These are phyloP conservation scores for Hyaloperonospora brassicae DNA, from an alignment of 352 stramenopile species.

Conservation along the genomic window DNA sequence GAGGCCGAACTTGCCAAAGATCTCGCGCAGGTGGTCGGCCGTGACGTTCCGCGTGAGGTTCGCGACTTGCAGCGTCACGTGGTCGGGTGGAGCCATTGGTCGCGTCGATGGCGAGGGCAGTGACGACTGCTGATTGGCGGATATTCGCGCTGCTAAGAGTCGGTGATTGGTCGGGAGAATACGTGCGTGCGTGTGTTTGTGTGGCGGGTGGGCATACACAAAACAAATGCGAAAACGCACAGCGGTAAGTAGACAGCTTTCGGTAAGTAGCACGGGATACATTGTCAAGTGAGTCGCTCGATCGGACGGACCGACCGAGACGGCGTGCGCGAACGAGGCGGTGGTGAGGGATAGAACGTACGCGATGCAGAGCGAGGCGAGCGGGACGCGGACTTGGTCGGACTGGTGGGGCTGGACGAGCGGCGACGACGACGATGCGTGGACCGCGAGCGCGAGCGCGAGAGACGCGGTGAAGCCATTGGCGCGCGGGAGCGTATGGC, in stretches of 20 bases:
- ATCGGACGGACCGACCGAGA: too few species aligned
- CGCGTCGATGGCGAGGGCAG: background rate
- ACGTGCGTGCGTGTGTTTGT: too few species aligned
- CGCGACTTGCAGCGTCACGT: constrained; percentile 51
- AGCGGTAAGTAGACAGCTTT: too few species aligned
- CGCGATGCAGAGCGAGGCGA: constrained; percentile 13
- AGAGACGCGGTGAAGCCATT: constrained; percentile 22
- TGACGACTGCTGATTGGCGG: background rate
- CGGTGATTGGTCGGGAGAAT: too few species aligned
- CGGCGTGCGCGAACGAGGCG: too few species aligned
- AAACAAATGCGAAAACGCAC: too few species aligned
- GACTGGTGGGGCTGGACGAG: constrained; percentile 1
- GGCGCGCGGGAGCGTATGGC: constrained; percentile 5
- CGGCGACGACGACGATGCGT: constrained; percentile 4
- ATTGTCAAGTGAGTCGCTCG: too few species aligned
- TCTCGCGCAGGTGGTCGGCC: constrained; percentile 71
- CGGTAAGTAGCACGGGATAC: too few species aligned
- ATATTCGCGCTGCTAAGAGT: background rate
- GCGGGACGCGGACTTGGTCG: constrained; percentile 3
- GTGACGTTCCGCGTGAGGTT: constrained; percentile 84
- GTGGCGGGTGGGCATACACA: too few species aligned
- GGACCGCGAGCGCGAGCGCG: constrained; percentile 11
- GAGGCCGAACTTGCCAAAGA: constrained; percentile 81
- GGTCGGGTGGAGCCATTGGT: constrained; percentile 13
- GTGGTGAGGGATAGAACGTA: constrained; percentile 1